phyloP scores from a whole-genome alignment of 306 rosid genomes.

The Psophocarpus tetragonolobus region DNA sequence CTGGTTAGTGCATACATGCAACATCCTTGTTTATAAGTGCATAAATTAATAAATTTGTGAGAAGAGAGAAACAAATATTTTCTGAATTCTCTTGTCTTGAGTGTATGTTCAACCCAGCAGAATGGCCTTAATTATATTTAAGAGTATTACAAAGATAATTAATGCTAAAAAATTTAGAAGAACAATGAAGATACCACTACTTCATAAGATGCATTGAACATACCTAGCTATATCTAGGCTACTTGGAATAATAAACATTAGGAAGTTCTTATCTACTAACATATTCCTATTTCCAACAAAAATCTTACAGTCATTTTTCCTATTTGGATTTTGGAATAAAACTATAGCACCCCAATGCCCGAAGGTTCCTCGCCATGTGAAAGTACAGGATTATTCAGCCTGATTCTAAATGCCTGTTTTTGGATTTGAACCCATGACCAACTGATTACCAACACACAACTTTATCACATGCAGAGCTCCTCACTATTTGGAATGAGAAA shows the following conservation, averaged over 20 bases:
- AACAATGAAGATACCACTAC: neutral
- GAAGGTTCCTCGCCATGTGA: too few relatives aligned
- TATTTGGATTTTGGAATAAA: too few relatives aligned
- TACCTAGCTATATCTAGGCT: neutral
- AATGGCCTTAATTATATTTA: neutral
- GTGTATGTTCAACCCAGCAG: neutral
- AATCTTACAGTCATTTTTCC: neutral
- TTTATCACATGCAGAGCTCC: too few relatives aligned
- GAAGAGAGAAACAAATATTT: neutral
- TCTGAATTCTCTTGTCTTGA: neutral
- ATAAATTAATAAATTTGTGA: neutral
- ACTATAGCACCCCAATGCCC: too few relatives aligned
- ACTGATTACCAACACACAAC: too few relatives aligned
- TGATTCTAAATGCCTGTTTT: too few relatives aligned
- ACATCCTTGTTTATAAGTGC: neutral
- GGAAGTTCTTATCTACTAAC: neutral
- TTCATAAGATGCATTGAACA: neutral
- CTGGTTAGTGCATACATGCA: neutral
- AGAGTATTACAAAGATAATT: neutral
- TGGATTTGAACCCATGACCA: too few relatives aligned
- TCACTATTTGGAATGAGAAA: neutral
- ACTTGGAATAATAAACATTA: neutral
- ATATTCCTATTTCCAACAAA: neutral
- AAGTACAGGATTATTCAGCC: too few relatives aligned
- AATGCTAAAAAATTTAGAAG: neutral